These are phyloP conservation scores for Ilyonectria mors-panacis DNA, from an alignment of 2,329 filamentous ascomycete genomes.

Conservation along the genomic window DNA sequence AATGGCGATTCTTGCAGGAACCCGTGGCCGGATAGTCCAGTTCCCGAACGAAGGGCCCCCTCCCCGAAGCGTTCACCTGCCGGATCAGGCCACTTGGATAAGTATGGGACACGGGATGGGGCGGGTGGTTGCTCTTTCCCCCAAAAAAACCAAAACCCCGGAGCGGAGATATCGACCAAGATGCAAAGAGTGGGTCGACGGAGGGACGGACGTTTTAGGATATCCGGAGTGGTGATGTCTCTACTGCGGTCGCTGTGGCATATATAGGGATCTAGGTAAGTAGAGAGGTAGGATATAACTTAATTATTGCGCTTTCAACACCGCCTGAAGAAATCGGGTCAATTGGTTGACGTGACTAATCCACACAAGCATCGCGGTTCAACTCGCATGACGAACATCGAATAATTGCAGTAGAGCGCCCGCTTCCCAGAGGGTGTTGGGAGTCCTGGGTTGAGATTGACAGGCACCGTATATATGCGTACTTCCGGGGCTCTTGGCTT, in stretches of 20 bases:
- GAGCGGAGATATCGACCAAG: background rate
- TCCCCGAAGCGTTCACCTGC: slow-evolving; percentile 1
- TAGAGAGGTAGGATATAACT: background rate
- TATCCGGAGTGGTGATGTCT: background rate
- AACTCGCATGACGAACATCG: background rate
- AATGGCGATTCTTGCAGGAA: background rate
- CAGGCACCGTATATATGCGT: slow-evolving; percentile 17
- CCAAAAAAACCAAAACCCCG: background rate
- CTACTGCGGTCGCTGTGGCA: background rate
- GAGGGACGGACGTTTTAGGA: background rate
- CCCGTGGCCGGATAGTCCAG: background rate
- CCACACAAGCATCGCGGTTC: background rate
- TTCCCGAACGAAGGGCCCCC: slow-evolving; percentile 1
- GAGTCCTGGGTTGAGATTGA: background rate
- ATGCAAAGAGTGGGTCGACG: slow-evolving; percentile 4
- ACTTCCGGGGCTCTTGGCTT: slow-evolving; percentile 10
- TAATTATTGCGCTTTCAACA: too few relatives aligned
- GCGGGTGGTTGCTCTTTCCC: background rate
- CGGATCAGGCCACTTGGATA: slow-evolving; percentile 13
- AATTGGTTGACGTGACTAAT: background rate
- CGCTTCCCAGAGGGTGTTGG: background rate
- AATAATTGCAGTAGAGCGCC: background rate
- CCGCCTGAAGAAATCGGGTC: background rate
- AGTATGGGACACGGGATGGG: background rate
- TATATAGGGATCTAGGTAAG: background rate